Evolutionary conservation across 1,284 basidiomycete species (phyloP), one percentile per base, ranked within the genome.

Genomic region (Earliella scabrosa): DNA sequence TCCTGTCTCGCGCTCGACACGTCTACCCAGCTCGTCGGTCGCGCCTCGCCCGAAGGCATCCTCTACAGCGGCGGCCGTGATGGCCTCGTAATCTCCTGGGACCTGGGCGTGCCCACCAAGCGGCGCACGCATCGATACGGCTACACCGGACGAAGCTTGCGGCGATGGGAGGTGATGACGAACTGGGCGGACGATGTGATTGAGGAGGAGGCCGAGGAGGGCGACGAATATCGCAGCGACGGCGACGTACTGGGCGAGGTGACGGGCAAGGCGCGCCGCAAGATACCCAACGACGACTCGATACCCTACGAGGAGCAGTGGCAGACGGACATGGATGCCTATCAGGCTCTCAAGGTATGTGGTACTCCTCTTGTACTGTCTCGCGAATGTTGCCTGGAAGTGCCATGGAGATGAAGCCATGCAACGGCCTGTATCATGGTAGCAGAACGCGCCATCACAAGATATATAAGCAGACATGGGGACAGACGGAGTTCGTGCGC

Each of bases 41-140:
- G 76, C 16, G 56, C 70, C 20, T 68, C 77, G 5, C 96, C 97
- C 0, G 86, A 90, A 61, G 97, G 97, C 1, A 97, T 99, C 46
- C 77, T 99, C 9, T 98, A 98, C 71, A 90, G 94, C 1, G 96
- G 91, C 26, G 96, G 95, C 10, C 79, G 95, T 49, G 97, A 99
- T 75, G 97, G 97, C 0, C 81, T 97, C 32, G 81, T 98, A 34
- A 90, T 94, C 40, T 85, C 90, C 2, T 98, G 96, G 95, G 95
- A 99, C 69, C 79, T 98, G 13, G 85, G 82, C 7, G 75, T 97
- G 11, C 79, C 85, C 1, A 87, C 89, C 78, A 74, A 75, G 58
- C 68, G 71, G 23, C 64, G 77, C 38, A 64, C 68, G 14, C 68
- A 67, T 8, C 78, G 80, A 52, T 76, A 75, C 51, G 68, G 69